Conservation (phyloP, 306 rosid genomes). For the Rosa lucieae region DNA sequence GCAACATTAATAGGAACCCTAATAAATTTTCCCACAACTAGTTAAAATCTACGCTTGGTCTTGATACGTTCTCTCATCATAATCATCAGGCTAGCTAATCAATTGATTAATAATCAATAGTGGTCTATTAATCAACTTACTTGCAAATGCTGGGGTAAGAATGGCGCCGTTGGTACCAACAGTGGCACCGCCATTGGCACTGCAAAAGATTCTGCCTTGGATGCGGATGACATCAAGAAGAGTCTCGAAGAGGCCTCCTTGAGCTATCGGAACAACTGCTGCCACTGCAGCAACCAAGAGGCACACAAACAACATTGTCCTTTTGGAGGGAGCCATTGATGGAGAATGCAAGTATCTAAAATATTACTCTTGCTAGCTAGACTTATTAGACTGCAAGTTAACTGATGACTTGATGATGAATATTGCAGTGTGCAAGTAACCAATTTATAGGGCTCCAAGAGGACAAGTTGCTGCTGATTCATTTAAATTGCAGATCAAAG, state of each 20-base stretch:
- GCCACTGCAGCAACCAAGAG: neutral
- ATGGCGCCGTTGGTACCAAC: neutral
- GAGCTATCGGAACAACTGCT: neutral
- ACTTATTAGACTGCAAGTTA: neutral
- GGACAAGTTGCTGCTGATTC: neutral
- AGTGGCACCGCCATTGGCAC: neutral
- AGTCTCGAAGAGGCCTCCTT: neutral
- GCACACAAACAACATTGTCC: neutral
- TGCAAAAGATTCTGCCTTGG: neutral
- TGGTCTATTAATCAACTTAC: neutral
- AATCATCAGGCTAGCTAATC: neutral
- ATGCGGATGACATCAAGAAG: neutral
- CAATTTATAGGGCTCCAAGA: conserved; percentile 5
- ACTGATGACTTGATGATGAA: neutral
- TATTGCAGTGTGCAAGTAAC: neutral
- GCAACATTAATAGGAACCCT: too few species aligned
- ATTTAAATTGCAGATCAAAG: too few species aligned
- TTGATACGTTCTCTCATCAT: neutral
- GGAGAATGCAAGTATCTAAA: neutral
- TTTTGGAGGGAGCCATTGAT: neutral
- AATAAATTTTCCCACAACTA: too few species aligned
- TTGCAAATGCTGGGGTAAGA: neutral
- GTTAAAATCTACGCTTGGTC: too few species aligned
- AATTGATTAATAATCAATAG: neutral
- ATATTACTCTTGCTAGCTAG: neutral